A percentile compares a stretch with the other conserved stretches of the same genome.
Evolutionary conservation across 768 basidiomycete genomes (phyloP).

Genomic region (Amanita rimosa): DNA sequence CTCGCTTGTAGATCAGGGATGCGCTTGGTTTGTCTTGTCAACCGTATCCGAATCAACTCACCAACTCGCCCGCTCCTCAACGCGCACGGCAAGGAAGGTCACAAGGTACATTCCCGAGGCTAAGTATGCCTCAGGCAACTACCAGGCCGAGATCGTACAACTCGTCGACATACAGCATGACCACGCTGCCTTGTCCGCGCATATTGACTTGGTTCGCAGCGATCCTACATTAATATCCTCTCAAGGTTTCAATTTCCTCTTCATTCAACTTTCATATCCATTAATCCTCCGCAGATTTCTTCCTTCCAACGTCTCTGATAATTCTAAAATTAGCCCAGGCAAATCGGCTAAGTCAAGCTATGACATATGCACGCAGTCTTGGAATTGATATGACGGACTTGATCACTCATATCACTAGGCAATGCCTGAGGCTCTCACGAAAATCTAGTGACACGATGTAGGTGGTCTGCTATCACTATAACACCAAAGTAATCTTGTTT

Average conservation of each 20-base stretch:
- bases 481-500: constrained; percentile 6
- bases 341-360: constrained; percentile 70
- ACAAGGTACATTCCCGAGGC: constrained; percentile 71
- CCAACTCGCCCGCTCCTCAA: constrained; percentile 30
- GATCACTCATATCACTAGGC: constrained; percentile 64
- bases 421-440: constrained; percentile 68
- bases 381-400: constrained; percentile 81
- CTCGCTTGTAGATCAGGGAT: constrained; percentile 66
- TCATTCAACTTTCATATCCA: constrained; percentile 8
- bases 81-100: constrained; percentile 61
- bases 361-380: constrained; percentile 64
- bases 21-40: constrained; percentile 75
- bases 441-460: constrained; percentile 51
- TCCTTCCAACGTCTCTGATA: constrained; percentile 49
- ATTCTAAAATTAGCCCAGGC: constrained; percentile 70
- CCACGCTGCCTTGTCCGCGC: constrained; percentile 65
- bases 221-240: constrained; percentile 52
- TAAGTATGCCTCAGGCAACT: constrained; percentile 48
- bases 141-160: constrained; percentile 69
- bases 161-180: constrained; percentile 73
- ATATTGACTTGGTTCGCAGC: constrained; percentile 59
- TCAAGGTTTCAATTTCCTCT: constrained; percentile 38
- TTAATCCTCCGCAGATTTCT: constrained; percentile 27
- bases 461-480: constrained; percentile 13
- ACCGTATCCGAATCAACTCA: constrained; percentile 31